Evolutionary conservation across 2,329 filamentous ascomycete species (phyloP).

Genomic region (Fusarium scirpi): DNA sequence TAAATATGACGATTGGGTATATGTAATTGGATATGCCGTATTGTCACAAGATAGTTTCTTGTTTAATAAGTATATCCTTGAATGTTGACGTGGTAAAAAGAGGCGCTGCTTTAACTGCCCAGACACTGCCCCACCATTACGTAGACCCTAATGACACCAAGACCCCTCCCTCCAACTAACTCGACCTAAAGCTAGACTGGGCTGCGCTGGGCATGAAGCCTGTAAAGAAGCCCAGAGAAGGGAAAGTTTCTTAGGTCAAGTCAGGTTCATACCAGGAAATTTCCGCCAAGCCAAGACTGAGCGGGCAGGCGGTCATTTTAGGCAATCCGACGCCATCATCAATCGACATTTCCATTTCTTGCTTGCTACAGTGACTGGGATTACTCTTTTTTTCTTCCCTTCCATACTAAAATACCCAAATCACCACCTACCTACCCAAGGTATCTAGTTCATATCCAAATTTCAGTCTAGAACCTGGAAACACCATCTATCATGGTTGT

Average conservation of each 20-base stretch:
- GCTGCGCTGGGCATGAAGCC: constrained; percentile 10
- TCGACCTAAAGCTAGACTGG: constrained; percentile 2
- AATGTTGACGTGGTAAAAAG: constrained; percentile 5
- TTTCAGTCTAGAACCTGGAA: constrained; percentile 22
- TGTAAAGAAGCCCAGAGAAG: constrained; percentile 9
- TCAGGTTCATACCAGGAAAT: constrained; percentile 25
- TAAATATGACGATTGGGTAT: background rate
- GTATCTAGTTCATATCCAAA: constrained; percentile 18
- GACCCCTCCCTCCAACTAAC: constrained; percentile 21
- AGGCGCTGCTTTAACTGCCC: constrained; percentile 54
- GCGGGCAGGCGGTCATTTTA: constrained; percentile 37
- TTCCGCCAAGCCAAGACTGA: constrained; percentile 31
- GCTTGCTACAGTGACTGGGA: constrained; percentile 13
- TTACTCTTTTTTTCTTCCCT: constrained; percentile 5
- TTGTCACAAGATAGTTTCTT: background rate
- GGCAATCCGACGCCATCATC: constrained; percentile 45
- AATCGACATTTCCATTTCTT: constrained; percentile 30
- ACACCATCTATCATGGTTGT: constrained; percentile 76
- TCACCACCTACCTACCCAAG: background rate
- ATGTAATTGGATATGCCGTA: background rate
- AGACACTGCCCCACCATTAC: constrained; percentile 55
- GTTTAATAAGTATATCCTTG: background rate
- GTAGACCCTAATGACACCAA: constrained; percentile 36
- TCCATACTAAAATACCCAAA: background rate
- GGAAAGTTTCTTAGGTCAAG: constrained; percentile 23